Evolutionary conservation across 1,139 yeast species (phyloP).

Genomic region (Magnusiomyces paraingens): DNA sequence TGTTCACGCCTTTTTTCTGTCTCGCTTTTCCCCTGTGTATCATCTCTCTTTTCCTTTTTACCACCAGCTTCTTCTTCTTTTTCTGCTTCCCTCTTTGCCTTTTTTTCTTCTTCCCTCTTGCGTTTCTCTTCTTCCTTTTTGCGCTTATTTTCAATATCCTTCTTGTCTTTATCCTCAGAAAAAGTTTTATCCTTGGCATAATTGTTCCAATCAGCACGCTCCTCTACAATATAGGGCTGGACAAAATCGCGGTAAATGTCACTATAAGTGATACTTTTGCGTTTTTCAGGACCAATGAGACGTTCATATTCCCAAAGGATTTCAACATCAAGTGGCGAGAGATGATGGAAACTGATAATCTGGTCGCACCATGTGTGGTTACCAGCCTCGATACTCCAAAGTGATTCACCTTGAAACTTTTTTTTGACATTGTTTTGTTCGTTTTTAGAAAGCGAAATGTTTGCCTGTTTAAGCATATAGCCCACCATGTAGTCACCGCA

Average conservation of each 20-base stretch:
- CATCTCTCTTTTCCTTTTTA: constrained; percentile 15
- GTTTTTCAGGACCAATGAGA: constrained; percentile 24
- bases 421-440: constrained; percentile 21
- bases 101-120: neutral
- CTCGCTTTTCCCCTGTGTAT: no score
- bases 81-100: neutral
- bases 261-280: constrained; percentile 26
- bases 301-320: constrained; percentile 34
- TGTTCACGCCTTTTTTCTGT: constrained; percentile 14
- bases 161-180: constrained; percentile 17
- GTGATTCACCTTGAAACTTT: constrained; percentile 32
- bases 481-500: constrained; percentile 37
- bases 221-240: constrained; percentile 28
- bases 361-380: constrained; percentile 31
- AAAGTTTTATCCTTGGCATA: constrained; percentile 17
- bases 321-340: constrained; percentile 32
- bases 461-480: constrained; percentile 20
- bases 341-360: constrained; percentile 34
- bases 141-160: neutral
- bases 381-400: constrained; percentile 20
- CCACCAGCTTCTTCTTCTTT: constrained; percentile 9
- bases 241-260: constrained; percentile 33
- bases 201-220: constrained; percentile 29
- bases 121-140: neutral
- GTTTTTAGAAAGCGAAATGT: constrained; percentile 19